Base-by-base conservation (phyloP, 176 grass and related monocot genomes). In the Ensete glaucum region DNA sequence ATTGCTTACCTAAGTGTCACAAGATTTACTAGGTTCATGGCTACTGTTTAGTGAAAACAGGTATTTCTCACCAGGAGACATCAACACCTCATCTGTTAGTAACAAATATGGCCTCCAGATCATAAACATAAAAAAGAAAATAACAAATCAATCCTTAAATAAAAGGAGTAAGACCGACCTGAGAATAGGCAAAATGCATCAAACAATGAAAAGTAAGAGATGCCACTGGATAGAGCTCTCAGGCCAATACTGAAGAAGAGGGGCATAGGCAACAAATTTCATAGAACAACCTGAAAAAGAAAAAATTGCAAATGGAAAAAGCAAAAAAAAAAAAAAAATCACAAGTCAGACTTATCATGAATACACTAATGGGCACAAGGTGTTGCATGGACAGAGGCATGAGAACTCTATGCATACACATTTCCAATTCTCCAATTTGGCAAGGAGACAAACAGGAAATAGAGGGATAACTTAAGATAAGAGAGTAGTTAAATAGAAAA, bases 181-280 rank as follows among this genome's bases (percentile, higher is more conserved):
- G 85, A 15, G 82, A 50, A 76, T 96, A 87, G 58, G 89, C 88
- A 79, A 92, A 92, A 27, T 83, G 85, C 82, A 92, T 91, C 74
- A 96, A 72, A 25, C 83, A 83, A 50, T 92, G 84, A 52, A 96
- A 96, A 25, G 82, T 92, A 82, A 79, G 82, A 89, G 85, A 22
- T 89, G 92, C 93, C 93, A 96, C n/a, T 92, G 93, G 78, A 96
- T 78, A 73, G 86, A 96, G 82, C 89, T 92, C 52, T 96, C 93
- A 6, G 93, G 90, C 93, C 93, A 96, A 77, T 88, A 96, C 89
- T 92, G 82, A n/a, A 73, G 58, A 29, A 77, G 29, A 34, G 3
- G 3, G 29, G 29, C 29, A 34, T 34, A 5, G 5, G 3, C 29
- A 34, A 5, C 29, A 34, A 34, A 34, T 34, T 34, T 0, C 29